A percentile compares a stretch with the other conserved stretches of the same genome.
Conservation (phyloP, 768 basidiomycete genomes). For the Pleurotus salmoneostramineus region DNA sequence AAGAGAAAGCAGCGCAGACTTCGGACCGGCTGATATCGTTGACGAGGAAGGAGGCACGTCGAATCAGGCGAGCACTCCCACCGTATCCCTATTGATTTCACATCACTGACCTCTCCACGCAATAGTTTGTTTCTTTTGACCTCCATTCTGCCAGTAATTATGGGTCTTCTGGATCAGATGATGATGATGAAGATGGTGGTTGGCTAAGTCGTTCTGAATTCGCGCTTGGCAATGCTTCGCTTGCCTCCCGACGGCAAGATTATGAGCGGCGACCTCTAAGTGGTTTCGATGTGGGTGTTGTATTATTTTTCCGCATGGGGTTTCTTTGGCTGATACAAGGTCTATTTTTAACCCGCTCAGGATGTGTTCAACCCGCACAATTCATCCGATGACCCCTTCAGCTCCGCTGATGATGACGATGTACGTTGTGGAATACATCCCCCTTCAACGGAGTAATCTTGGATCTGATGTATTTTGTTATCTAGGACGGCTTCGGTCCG, state of each 20-base stretch:
- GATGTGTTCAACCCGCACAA: conserved; percentile 47
- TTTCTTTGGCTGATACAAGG: neutral
- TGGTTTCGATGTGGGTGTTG: conserved; percentile 52
- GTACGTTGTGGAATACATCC: conserved; percentile 1
- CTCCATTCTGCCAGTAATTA: conserved; percentile 61
- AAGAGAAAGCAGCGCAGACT: conserved; percentile 59
- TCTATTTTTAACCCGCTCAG: conserved; percentile 21
- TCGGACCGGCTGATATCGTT: conserved; percentile 49
- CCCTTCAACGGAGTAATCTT: neutral
- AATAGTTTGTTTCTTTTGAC: conserved; percentile 79
- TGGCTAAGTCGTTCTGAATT: conserved; percentile 83
- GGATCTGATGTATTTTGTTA: conserved; percentile 9
- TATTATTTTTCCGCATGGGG: neutral
- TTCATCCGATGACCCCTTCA: conserved; percentile 45
- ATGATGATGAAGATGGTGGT: conserved; percentile 76
- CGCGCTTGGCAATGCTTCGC: conserved; percentile 45
- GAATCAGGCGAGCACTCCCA: conserved; percentile 33
- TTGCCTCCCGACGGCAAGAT: conserved; percentile 40
- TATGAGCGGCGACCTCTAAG: conserved; percentile 39
- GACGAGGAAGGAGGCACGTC: conserved; percentile 41
- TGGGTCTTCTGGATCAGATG: conserved; percentile 39
- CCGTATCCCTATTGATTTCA: conserved; percentile 3
- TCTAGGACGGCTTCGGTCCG: conserved; percentile 72
- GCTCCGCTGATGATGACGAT: conserved; percentile 42
- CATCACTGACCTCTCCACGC: conserved; percentile 6